Conservation (phyloP, 179 eudicot genomes). For the Gypsophila paniculata region DNA sequence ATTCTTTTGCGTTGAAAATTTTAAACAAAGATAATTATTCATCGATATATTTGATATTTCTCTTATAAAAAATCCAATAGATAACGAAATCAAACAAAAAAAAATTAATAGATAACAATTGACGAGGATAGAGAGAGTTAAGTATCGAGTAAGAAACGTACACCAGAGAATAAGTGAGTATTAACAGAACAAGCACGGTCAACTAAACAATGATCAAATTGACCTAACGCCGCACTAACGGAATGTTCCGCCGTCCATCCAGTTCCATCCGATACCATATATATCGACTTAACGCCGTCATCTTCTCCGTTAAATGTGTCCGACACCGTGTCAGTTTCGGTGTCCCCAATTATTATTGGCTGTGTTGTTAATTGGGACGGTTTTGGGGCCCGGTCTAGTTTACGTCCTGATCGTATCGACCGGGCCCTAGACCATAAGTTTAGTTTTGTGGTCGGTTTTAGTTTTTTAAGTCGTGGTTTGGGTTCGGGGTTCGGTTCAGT, state of each 20-base stretch:
- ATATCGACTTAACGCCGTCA: slow-evolving; percentile 56
- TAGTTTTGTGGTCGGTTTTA: slow-evolving; percentile 52
- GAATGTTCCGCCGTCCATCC: slow-evolving; percentile 96
- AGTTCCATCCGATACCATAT: slow-evolving; percentile 86
- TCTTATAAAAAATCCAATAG: no score
- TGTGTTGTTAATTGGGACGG: neutral
- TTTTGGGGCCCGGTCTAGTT: slow-evolving; percentile 41
- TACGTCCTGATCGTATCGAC: slow-evolving; percentile 59
- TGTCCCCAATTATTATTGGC: neutral
- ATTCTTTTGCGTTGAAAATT: no score
- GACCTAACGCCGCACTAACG: slow-evolving; percentile 85
- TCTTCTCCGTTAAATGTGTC: slow-evolving; percentile 25
- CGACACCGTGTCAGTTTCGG: neutral
- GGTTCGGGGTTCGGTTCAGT: slow-evolving; percentile 24
- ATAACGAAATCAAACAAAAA: neutral
- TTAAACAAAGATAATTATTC: no score
- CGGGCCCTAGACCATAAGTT: slow-evolving; percentile 86
- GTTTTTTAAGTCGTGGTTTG: slow-evolving; percentile 27
- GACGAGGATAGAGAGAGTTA: neutral
- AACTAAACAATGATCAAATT: slow-evolving; percentile 81
- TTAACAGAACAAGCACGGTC: slow-evolving; percentile 70
- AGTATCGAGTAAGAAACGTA: slow-evolving; percentile 23
- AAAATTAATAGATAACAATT: neutral
- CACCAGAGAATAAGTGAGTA: slow-evolving; percentile 94
- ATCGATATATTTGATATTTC: no score